Evolutionary conservation across 2,329 filamentous ascomycete species (phyloP), one percentile per base, ranked within the genome.

Genomic region (Arthroderma uncinatum): DNA sequence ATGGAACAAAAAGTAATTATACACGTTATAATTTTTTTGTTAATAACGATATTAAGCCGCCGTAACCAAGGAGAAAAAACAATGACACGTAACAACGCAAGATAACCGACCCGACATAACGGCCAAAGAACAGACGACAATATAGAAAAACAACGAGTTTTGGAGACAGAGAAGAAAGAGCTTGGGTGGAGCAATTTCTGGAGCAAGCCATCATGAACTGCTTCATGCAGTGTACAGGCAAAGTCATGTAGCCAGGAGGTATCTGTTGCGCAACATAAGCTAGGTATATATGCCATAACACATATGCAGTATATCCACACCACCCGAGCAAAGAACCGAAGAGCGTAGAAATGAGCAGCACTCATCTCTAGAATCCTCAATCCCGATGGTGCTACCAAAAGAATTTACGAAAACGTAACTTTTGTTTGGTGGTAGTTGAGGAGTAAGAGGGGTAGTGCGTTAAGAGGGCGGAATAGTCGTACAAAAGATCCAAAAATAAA

Each of bases 401-500:
- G 9, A 48, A 48, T 12, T 12, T 39, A 34, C 10, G 10, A 12
- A 39, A 39, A 12, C 8, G 14, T 48, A 48, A n/a, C 19, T 48
- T 48, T 48, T 48, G 44, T 28, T n/a, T 28, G 12, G 8, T n/a
- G 4, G 12, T 30, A 12, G n/a, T 12, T n/a, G 39, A 10, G n/a
- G n/a, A 3, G 21, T 9, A n/a, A 28, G 28, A 28, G 21, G 21
- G 25, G 44, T n/a, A 5, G 3, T 8, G 44, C 10, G 12, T n/a
- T n/a, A 28, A 30, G 14, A 39, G 2, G 10, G 14, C 44, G 4
- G 23, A 21, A 48, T 48, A 30, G 6, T 48, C 2, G 44, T 48
- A 48, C 44, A 48, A 48, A 28, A 48, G 23, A 30, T 48, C 44
- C 44, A 48, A 48, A 48, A 48, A n/a, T n/a, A 44, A 7, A 48